Conservation (phyloP, 2,329 filamentous ascomycete genomes). For the Calonectria hongkongensis region DNA sequence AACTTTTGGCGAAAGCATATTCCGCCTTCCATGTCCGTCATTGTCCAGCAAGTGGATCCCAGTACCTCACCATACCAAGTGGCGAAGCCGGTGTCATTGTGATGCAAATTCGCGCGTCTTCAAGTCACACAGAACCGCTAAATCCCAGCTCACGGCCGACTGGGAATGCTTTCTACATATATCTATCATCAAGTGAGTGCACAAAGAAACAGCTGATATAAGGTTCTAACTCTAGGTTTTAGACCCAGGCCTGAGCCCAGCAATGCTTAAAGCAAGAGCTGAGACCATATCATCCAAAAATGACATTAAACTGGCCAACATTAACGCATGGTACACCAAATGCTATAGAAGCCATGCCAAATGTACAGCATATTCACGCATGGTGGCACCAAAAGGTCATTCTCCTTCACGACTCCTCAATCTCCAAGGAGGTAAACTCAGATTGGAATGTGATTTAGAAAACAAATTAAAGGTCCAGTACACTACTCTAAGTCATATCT, state of each 20-base stretch:
- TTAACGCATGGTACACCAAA: conserved; percentile 10
- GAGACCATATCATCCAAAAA: conserved; percentile 35
- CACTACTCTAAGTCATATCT: conserved; percentile 39
- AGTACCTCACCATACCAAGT: background rate
- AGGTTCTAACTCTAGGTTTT: background rate
- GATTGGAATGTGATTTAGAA: conserved; percentile 24
- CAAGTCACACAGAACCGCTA: too few species aligned
- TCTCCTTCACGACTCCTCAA: conserved; percentile 28
- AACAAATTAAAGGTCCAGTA: background rate
- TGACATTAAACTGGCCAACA: background rate
- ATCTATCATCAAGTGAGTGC: conserved; percentile 27
- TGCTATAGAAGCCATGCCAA: conserved; percentile 18
- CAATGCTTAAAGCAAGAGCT: background rate
- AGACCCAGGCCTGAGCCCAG: conserved; percentile 2
- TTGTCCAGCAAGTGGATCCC: background rate
- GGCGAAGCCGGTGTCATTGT: conserved; percentile 5
- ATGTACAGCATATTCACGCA: conserved; percentile 21
- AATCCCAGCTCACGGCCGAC: background rate
- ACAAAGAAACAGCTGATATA: background rate
- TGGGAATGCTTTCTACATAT: conserved; percentile 25
- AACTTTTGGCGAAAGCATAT: conserved; percentile 20
- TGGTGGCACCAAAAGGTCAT: conserved; percentile 30
- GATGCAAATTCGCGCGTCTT: background rate
- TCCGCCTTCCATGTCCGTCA: conserved; percentile 10
- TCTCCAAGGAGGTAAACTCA: conserved; percentile 28